phyloP scores from a whole-genome alignment of 139 green algal species.

The Gonium pectorale region DNA sequence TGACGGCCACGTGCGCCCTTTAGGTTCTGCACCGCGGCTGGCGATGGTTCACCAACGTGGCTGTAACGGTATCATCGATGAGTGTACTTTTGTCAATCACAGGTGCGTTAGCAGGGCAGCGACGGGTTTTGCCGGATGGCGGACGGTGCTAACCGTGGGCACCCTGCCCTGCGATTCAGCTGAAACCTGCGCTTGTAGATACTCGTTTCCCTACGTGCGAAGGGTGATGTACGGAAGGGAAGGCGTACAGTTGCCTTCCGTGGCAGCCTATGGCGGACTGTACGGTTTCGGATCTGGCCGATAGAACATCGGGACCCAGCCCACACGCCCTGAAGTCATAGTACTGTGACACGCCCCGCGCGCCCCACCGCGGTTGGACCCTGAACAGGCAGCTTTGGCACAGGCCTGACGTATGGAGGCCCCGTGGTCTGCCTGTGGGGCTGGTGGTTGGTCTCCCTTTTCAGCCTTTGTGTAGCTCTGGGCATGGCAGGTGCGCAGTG shows the following conservation, averaged over 20 bases:
- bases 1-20: no score
- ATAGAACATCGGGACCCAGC: no score
- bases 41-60: constrained; percentile 23
- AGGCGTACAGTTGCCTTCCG: background rate
- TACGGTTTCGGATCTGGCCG: no score
- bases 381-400: constrained; percentile 42
- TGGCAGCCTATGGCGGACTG: background rate
- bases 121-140: no score
- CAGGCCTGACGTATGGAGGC: constrained; percentile 46
- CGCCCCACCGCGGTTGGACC: no score
- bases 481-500: constrained; percentile 43
- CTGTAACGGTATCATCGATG: constrained; percentile 19
- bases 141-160: no score
- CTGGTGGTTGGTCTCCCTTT: constrained; percentile 36
- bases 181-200: background rate
- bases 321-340: no score
- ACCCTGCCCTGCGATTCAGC: background rate
- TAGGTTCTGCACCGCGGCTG: constrained; percentile 36
- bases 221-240: background rate
- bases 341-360: no score
- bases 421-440: constrained; percentile 56
- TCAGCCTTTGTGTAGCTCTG: constrained; percentile 48
- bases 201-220: background rate
- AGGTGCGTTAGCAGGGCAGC: background rate
- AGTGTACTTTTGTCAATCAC: constrained; percentile 10